Evolutionary conservation across 2,329 filamentous ascomycete species (phyloP).

Genomic region (Fusarium sp.): DNA sequence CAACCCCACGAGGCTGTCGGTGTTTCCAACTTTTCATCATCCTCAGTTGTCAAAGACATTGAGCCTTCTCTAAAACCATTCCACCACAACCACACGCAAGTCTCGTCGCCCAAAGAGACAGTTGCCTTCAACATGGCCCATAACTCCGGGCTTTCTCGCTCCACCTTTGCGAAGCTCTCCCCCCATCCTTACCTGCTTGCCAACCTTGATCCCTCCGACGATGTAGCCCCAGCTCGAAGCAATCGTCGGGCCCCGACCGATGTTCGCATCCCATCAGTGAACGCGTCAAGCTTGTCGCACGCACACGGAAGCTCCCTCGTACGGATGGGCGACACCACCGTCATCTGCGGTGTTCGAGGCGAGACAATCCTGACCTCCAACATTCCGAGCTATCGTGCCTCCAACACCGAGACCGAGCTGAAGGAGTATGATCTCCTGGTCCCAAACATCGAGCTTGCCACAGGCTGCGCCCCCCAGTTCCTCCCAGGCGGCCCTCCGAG

Average conservation of each 20-base stretch:
- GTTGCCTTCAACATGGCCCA: slow-evolving; percentile 43
- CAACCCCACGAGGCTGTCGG: slow-evolving; percentile 40
- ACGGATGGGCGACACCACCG: slow-evolving; percentile 87
- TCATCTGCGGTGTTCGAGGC: slow-evolving; percentile 91
- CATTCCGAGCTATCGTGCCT: slow-evolving; percentile 74
- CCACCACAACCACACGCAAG: not conserved
- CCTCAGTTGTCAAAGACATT: not conserved
- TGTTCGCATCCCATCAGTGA: slow-evolving; percentile 78
- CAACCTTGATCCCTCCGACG: slow-evolving; percentile 76
- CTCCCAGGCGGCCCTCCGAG: slow-evolving; percentile 86
- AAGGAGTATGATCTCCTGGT: slow-evolving; percentile 81
- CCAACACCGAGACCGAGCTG: slow-evolving; percentile 59
- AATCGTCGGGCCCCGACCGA: slow-evolving; percentile 81
- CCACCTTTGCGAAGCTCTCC: slow-evolving; percentile 89
- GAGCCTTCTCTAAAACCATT: not conserved
- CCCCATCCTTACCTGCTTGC: slow-evolving; percentile 91
- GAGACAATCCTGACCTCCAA: slow-evolving; percentile 83
- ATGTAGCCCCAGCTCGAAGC: slow-evolving; percentile 71
- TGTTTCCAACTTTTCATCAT: slow-evolving; percentile 44
- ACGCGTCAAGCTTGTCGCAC: slow-evolving; percentile 87
- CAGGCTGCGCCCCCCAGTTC: slow-evolving; percentile 87
- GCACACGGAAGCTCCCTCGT: slow-evolving; percentile 92
- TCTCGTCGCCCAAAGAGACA: not conserved
- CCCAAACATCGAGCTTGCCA: slow-evolving; percentile 92
- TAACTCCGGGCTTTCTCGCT: slow-evolving; percentile 61